phyloP scores from a whole-genome alignment of 768 basidiomycete genomes.

The Cyathus striatus region DNA sequence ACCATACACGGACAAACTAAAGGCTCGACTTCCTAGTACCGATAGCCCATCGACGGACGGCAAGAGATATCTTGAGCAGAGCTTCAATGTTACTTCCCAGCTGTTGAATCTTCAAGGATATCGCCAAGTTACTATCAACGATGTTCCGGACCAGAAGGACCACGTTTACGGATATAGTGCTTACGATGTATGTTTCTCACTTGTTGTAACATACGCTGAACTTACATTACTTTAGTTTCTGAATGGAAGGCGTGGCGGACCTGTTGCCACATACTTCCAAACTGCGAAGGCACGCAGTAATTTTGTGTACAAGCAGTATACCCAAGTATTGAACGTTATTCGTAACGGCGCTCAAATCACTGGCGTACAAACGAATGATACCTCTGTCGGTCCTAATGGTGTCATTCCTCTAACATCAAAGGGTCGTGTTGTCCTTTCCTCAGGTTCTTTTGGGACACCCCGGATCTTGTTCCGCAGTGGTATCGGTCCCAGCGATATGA shows the following conservation, averaged over 20 bases:
- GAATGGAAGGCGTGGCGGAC: conserved; percentile 45
- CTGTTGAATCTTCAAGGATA: conserved; percentile 48
- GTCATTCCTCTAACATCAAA: conserved; percentile 46
- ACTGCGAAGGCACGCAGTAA: conserved; percentile 50
- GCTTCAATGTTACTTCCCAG: conserved; percentile 34
- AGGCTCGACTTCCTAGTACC: conserved; percentile 47
- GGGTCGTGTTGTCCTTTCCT: conserved; percentile 59
- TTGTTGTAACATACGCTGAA: neutral
- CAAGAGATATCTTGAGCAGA: conserved; percentile 50
- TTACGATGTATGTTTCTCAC: conserved; percentile 24
- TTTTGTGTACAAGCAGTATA: conserved; percentile 44
- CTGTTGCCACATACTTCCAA: conserved; percentile 55
- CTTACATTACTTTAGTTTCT: conserved; percentile 24
- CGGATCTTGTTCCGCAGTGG: conserved; percentile 57
- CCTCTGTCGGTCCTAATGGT: conserved; percentile 49
- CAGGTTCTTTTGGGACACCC: conserved; percentile 51
- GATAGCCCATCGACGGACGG: conserved; percentile 59
- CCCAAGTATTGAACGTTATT: conserved; percentile 44
- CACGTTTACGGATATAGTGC: conserved; percentile 54
- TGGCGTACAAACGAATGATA: conserved; percentile 59
- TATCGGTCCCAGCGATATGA: conserved; percentile 57
- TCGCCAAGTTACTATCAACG: conserved; percentile 48
- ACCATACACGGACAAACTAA: conserved; percentile 44
- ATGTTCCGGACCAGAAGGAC: conserved; percentile 50
- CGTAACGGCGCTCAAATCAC: conserved; percentile 52